Evolutionary conservation across 78 protist species (phyloP), one percentile per base, ranked within the genome.

Genomic region (Dictyostelium brefeldianum): DNA sequence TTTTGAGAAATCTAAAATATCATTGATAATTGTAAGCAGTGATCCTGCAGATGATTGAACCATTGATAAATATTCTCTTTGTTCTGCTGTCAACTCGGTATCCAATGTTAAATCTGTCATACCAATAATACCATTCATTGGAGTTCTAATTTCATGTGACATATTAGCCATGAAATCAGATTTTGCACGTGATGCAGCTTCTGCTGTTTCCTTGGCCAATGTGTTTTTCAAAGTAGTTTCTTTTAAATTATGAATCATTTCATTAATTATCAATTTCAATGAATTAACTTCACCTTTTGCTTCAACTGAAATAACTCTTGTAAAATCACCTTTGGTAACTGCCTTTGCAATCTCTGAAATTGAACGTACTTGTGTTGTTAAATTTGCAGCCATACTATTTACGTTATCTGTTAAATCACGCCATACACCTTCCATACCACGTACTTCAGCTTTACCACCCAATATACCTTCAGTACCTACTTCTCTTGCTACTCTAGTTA

Each of bases 61-160:
- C 89, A 92, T 78, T 5, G 90, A 75, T 8, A 92, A 36, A n/a
- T 92, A 92, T 50, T 81, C 90, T 25, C 96, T 48, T 43, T 92
- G 96, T 59, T 83, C 92, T n/a, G 90, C 96, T 27, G 65, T 83
- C 27, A 92, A 22, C 10, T 85, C 87, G 0, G 92, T 92, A 67
- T 81, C 90, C 22, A 92, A 47, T 11, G 91, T 92, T 17, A 92
- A 78, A 36, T 96, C 97, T 1, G 95, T 89, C 96, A 96, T 91
- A 71, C 97, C 97, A 41, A 96, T 96, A 46, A 96, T 90, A 65
- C 96, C 97, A 36, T 89, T 89, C 97, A 96, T 92, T 22, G 97
- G 97, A 15, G 97, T 96, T n/a, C 97, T 25, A 64, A 96, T 96
- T 53, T 96, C 97, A 15, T 96, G 97, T 11, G 95, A 89, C 97